phyloP scores from a whole-genome alignment of 371 early-diverging fungal genomes.

The Gilbertella persicaria region DNA sequence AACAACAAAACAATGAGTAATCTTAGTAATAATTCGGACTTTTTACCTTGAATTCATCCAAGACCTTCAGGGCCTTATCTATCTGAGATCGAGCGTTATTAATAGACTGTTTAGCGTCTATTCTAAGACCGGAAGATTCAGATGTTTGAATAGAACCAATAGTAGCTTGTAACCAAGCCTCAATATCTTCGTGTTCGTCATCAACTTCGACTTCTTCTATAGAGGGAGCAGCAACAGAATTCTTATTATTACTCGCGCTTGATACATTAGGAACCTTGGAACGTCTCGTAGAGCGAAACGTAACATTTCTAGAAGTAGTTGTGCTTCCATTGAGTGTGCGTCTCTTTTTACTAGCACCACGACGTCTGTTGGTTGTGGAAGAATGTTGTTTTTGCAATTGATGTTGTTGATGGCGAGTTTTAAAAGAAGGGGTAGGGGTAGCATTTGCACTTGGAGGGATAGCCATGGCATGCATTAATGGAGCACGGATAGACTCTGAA shows the following conservation, averaged over 20 bases:
- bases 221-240: not conserved
- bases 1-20: not conserved
- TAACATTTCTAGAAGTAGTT: slow-evolving; percentile 27
- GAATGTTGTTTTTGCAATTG: slow-evolving; percentile 9
- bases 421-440: slow-evolving; percentile 14
- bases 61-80: slow-evolving; percentile 46
- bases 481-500: slow-evolving; percentile 30
- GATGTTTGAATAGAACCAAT: slow-evolving; percentile 22
- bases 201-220: not conserved
- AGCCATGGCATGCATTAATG: slow-evolving; percentile 38
- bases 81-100: slow-evolving; percentile 60
- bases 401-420: slow-evolving; percentile 1
- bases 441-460: slow-evolving; percentile 11
- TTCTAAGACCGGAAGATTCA: slow-evolving; percentile 21
- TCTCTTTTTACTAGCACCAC: slow-evolving; percentile 19
- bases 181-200: slow-evolving; percentile 19
- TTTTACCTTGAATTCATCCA: slow-evolving; percentile 44
- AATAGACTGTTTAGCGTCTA: slow-evolving; percentile 46
- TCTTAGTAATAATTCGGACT: not conserved
- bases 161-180: slow-evolving; percentile 22
- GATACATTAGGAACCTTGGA: slow-evolving; percentile 19
- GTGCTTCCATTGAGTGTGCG: slow-evolving; percentile 19
- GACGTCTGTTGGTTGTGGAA: slow-evolving; percentile 5
- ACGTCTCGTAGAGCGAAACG: slow-evolving; percentile 24
- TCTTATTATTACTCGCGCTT: not conserved